Base-by-base conservation (phyloP, 148 eudicot species). In the Silene conica region DNA sequence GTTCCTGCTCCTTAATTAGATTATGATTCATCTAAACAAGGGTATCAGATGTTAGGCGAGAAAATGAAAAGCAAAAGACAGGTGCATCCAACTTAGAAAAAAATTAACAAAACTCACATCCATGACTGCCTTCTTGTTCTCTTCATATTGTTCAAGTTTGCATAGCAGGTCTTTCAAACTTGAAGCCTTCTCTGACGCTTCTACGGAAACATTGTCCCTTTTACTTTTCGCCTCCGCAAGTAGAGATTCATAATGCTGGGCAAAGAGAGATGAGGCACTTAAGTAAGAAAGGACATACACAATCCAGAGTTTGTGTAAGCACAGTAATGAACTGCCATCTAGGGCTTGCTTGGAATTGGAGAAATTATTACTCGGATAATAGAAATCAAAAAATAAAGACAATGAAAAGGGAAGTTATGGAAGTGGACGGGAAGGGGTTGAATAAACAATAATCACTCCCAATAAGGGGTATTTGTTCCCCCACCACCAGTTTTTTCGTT, bases 211-310 rank as follows among this genome's bases (percentile, higher is more conserved):
- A 77, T 63, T 76, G 71, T 90, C 90, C 82, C 80, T 90, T 75
- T 74, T 79, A 84, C 82, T 82, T 82, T 71, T 96, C 50, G 89
- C 87, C 81, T 92, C 99, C 20, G 69, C 81, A 74, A 95, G 92
- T 56, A 82, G 84, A 50, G 89, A 79, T 84, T 92, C 97, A 85
- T 88, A 92, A 75, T 89, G 83, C 99, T 95, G 86, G 43, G 56
- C 77, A 70, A 73, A 74, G 45, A 16, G 68, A 70, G 46, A 45
- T 50, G 55, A 38, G 43, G 55, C 16, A 50, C 55, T 50, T 50
- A 13, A 50, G 55, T 50, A 12, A 3, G 55, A 50, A 50, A 50
- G 21, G 62, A 58, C 21, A 59, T 9, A 8, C 13, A n/a, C 61
- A 58, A 23, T 38, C 55, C 55, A n/a, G 63, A 58, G 50, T 41